phyloP scores from a whole-genome alignment of 2,329 filamentous ascomycete species.

The Trichoderma sp. region DNA sequence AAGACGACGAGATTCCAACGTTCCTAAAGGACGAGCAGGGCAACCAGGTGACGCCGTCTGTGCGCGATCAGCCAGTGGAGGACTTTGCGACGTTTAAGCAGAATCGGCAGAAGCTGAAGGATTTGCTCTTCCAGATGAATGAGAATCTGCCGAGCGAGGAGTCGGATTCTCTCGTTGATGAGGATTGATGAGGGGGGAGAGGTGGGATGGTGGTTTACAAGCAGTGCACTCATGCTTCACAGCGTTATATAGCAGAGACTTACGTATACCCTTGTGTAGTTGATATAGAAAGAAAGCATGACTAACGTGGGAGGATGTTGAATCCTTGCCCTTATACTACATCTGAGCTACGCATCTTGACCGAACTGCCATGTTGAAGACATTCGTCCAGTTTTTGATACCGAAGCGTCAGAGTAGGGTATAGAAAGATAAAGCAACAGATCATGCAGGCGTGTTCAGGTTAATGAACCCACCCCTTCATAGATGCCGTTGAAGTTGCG shows the following conservation, averaged over 20 bases:
- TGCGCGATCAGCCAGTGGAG: constrained; percentile 56
- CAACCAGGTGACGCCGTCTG: constrained; percentile 60
- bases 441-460: background rate
- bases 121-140: constrained; percentile 48
- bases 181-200: background rate
- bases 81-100: constrained; percentile 49
- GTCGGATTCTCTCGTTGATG: constrained; percentile 13
- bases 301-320: constrained; percentile 7
- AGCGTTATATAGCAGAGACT: background rate
- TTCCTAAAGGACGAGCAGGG: constrained; percentile 58
- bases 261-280: background rate
- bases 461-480: no score
- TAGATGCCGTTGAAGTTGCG: background rate
- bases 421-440: background rate
- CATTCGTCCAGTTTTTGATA: background rate
- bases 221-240: background rate
- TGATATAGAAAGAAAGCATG: background rate
- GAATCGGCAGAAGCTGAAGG: constrained; percentile 49
- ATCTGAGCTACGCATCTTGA: background rate
- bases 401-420: background rate
- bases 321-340: background rate
- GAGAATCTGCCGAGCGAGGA: constrained; percentile 52
- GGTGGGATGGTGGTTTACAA: background rate
- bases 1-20: constrained; percentile 44
- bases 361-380: background rate